phyloP scores from a whole-genome alignment of 352 stramenopile genomes.

The Globisporangium yorkense region DNA sequence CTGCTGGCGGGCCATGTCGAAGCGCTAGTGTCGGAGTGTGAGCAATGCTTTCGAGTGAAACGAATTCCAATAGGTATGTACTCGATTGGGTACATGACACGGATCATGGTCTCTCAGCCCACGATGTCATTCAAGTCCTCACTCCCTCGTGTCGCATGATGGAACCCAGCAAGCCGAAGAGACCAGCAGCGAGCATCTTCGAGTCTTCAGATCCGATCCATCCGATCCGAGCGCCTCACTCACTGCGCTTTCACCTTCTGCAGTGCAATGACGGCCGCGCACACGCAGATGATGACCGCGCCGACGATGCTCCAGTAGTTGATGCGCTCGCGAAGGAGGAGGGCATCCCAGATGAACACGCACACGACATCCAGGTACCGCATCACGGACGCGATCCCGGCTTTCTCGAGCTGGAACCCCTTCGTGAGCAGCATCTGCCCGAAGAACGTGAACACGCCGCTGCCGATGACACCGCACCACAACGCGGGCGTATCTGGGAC shows the following conservation, averaged over 20 bases:
- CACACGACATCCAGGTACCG: constrained; percentile 82
- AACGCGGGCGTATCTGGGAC: constrained; percentile 28
- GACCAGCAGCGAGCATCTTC: too few species aligned
- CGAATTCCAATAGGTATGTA: too few species aligned
- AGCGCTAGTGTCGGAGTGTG: too few species aligned
- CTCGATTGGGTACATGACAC: too few species aligned
- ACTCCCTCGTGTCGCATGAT: too few species aligned
- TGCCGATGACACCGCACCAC: constrained; percentile 47
- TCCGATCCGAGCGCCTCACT: neutral
- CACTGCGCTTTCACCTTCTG: constrained; percentile 15
- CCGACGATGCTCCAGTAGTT: constrained; percentile 71
- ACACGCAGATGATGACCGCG: constrained; percentile 27
- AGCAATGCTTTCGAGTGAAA: too few species aligned
- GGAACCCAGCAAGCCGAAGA: too few species aligned
- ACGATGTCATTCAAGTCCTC: too few species aligned
- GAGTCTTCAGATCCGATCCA: too few species aligned
- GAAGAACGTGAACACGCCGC: constrained; percentile 60
- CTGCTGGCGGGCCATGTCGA: too few species aligned
- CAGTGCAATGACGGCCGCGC: constrained; percentile 25
- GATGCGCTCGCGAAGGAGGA: constrained; percentile 56
- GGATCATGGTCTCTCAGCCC: too few species aligned
- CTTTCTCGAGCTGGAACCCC: constrained; percentile 80
- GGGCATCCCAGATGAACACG: constrained; percentile 73
- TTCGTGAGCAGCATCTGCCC: constrained; percentile 70
- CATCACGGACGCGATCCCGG: constrained; percentile 80